phyloP scores from a whole-genome alignment of 1,284 basidiomycete species.

The Laetiporus sulphureus region DNA sequence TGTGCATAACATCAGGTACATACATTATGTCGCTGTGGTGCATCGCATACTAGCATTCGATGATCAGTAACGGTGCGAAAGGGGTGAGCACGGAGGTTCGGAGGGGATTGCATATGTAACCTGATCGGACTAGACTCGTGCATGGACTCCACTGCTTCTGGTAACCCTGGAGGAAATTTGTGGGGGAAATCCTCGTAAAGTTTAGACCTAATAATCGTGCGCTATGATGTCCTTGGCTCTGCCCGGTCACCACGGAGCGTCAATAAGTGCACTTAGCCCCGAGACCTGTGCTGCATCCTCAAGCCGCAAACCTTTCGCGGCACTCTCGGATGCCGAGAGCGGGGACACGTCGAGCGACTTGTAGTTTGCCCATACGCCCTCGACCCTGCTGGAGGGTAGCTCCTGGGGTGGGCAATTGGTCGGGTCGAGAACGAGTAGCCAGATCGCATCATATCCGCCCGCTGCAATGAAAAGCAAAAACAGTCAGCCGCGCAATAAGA shows the following conservation, averaged over 20 bases:
- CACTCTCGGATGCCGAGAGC: conserved; percentile 70
- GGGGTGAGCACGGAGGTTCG: too few relatives aligned
- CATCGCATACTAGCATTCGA: too few relatives aligned
- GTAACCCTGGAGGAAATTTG: too few relatives aligned
- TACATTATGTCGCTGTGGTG: too few relatives aligned
- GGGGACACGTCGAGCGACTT: conserved; percentile 74
- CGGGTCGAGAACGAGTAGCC: conserved; percentile 80
- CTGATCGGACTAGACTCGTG: not conserved
- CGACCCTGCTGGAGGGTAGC: conserved; percentile 39
- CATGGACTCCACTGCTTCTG: too few relatives aligned
- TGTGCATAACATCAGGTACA: too few relatives aligned
- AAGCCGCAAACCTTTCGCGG: conserved; percentile 60
- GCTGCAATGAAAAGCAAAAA: too few relatives aligned
- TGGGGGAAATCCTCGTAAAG: too few relatives aligned
- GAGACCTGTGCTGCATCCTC: conserved; percentile 56
- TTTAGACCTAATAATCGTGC: too few relatives aligned
- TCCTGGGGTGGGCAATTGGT: conserved; percentile 34
- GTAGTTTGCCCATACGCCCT: conserved; percentile 73
- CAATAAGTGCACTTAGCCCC: conserved; percentile 50
- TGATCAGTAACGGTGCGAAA: too few relatives aligned
- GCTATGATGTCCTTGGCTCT: too few relatives aligned
- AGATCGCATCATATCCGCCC: conserved; percentile 96
- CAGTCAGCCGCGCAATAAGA: too few relatives aligned
- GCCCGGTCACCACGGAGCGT: conserved; percentile 7
- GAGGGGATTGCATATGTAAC: conserved; percentile 8